Evolutionary conservation across 345 rosid genomes (phyloP).

Genomic region (Turnera subulata): DNA sequence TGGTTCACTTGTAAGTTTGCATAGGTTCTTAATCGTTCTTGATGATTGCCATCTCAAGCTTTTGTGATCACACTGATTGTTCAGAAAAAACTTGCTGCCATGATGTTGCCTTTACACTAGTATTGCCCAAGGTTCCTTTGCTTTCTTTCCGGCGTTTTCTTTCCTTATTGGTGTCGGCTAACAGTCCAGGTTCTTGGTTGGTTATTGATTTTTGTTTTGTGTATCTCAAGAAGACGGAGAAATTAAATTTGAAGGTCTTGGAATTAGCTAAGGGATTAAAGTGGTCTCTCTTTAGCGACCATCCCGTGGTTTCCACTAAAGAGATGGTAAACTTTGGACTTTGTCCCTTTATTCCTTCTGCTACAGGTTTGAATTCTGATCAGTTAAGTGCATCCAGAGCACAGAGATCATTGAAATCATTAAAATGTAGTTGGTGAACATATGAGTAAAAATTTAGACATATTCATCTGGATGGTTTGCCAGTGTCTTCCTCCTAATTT

Average conservation of each 20-base stretch:
- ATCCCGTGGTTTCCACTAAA: slow-evolving; percentile 35
- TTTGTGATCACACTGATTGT: slow-evolving; percentile 36
- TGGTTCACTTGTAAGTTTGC: no score
- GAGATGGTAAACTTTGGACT: slow-evolving; percentile 37
- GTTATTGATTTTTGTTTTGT: slow-evolving; percentile 4
- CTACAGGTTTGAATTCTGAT: no score
- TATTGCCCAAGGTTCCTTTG: slow-evolving; percentile 57
- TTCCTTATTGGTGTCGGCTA: slow-evolving; percentile 2
- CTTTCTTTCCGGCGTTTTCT: background rate
- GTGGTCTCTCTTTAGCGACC: slow-evolving; percentile 62
- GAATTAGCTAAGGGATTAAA: slow-evolving; percentile 53
- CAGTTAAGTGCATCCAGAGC: no score
- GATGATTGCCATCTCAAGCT: slow-evolving; percentile 45
- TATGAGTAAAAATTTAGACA: no score
- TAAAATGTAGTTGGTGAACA: no score
- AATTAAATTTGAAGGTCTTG: slow-evolving; percentile 52
- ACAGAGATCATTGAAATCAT: no score
- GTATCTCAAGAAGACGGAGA: slow-evolving; percentile 55
- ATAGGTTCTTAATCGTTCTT: slow-evolving; percentile 30
- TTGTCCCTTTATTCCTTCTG: slow-evolving; percentile 1
- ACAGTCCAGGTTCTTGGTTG: background rate
- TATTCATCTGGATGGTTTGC: no score
- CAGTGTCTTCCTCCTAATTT: no score
- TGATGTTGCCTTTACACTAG: slow-evolving; percentile 66
- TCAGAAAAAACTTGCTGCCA: slow-evolving; percentile 56